Conservation (phyloP, 2,329 filamentous ascomycete species). For the Aspergillus vadensis region DNA sequence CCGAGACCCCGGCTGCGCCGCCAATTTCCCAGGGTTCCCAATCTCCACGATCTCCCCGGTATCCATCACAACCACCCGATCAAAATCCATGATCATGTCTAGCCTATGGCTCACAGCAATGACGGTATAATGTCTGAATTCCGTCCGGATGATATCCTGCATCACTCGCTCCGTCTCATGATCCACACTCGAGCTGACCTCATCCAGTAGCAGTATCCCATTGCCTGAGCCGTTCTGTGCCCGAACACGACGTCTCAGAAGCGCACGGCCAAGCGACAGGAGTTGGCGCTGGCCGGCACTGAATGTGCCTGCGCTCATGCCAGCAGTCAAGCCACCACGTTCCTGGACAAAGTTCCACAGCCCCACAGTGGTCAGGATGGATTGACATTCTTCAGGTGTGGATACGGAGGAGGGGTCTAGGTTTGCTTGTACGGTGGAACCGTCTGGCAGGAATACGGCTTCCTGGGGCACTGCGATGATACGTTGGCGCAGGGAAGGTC, state of each 20-base stretch:
- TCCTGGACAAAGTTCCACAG: constrained; percentile 5
- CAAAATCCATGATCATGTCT: constrained; percentile 31
- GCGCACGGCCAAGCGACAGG: constrained; percentile 5
- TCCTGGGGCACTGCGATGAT: constrained; percentile 59
- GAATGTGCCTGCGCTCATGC: constrained; percentile 4
- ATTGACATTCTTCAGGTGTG: constrained; percentile 4
- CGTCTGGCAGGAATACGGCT: constrained; percentile 53
- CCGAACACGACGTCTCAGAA: neutral
- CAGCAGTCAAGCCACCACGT: constrained; percentile 4
- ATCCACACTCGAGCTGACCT: constrained; percentile 22
- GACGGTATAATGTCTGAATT: constrained; percentile 32
- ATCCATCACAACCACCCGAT: constrained; percentile 31
- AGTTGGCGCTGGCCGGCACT: constrained; percentile 12
- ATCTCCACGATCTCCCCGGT: constrained; percentile 23
- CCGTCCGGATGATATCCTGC: constrained; percentile 27
- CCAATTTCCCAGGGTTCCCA: constrained; percentile 12
- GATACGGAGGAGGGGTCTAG: constrained; percentile 43
- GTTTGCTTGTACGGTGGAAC: constrained; percentile 45
- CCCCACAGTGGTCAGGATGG: neutral
- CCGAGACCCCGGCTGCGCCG: neutral
- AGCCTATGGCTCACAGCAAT: constrained; percentile 34
- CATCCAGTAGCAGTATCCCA: constrained; percentile 28
- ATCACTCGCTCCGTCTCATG: constrained; percentile 21
- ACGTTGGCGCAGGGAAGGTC: constrained; percentile 48
- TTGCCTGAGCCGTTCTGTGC: neutral